Base-by-base conservation (phyloP, 257 asterid genomes). In the Capsicum pubescens region DNA sequence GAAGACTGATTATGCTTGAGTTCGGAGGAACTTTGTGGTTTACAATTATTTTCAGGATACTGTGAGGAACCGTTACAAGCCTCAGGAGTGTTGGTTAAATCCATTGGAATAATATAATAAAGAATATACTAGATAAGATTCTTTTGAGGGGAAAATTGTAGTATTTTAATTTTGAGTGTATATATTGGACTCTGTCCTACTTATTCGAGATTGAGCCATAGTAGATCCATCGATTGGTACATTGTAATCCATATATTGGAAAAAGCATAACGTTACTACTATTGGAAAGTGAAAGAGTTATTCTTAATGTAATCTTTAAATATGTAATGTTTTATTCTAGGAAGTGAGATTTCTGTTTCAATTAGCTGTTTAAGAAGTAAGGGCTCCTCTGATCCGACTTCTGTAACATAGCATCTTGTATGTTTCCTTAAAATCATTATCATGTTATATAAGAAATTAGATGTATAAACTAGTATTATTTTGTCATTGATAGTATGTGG, bases 31-130 rank as follows among this genome's bases (percentile, higher is more conserved):
- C 82, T 97, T 97, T 35, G 98, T 97, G 8, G 85, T 93, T 3
- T 97, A 97, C 80, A 97, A 97, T 82, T 95, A 97, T 48, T 97
- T 98, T 83, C 91, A 90, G 85, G 99, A 97, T 67, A 83, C 84
- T 0, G 67, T 90, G 63, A 92, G 99, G 88, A 95, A 55, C 66
- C 87, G 91, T 0, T 83, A 79, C 50, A 56, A 92, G 91, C 99
- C 98, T 1, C 93, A 91, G 70, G 99, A 97, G 86, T 97, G 99
- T 32, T 92, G 94, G 93, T 87, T 97, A 57, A 92, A 76, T 64
- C 97, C 98, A 6, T 93, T 91, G 92, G 93, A 88, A 0, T 92
- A 84, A 90, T 79, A 64, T 12, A 76, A 7, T 50, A 50, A 74
- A 21, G 5, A 74, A 46, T 8, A 50, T 8, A 50, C 9, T 8